These are phyloP conservation scores for Oleoguttula mirabilis DNA, from an alignment of 495 filamentous ascomycete species.

Conservation along the genomic window DNA sequence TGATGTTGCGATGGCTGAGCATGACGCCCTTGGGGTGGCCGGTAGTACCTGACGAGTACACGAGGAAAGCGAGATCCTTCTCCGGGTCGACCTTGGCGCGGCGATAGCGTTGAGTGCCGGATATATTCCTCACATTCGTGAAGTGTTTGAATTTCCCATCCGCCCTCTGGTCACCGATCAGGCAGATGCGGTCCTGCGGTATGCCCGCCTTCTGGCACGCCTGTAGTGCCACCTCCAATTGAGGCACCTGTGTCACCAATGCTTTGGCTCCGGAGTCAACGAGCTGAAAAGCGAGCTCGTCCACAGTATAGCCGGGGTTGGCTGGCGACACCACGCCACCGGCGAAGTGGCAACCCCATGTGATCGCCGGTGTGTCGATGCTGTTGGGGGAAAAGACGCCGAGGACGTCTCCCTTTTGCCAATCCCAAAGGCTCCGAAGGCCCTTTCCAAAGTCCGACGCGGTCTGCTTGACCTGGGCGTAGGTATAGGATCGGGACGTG, in stretches of 20 bases:
- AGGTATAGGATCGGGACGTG: slow-evolving; percentile 63
- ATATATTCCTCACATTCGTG: slow-evolving; percentile 51
- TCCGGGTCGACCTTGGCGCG: slow-evolving; percentile 40
- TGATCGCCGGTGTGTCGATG: slow-evolving; percentile 39
- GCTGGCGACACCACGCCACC: slow-evolving; percentile 71
- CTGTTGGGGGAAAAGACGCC: slow-evolving; percentile 31
- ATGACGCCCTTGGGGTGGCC: slow-evolving; percentile 90
- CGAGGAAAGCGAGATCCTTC: slow-evolving; percentile 53
- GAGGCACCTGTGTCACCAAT: slow-evolving; percentile 56
- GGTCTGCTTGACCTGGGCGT: slow-evolving; percentile 48
- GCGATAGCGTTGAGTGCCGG: slow-evolving; percentile 37
- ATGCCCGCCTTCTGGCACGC: slow-evolving; percentile 62
- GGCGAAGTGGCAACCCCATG: slow-evolving; percentile 73
- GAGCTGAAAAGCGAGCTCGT: slow-evolving; percentile 82
- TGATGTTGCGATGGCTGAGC: slow-evolving; percentile 70
- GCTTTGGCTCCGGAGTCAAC: slow-evolving; percentile 67
- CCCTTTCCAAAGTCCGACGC: slow-evolving; percentile 71
- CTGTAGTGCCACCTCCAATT: slow-evolving; percentile 47
- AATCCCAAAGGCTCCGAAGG: slow-evolving; percentile 58
- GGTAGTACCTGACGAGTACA: slow-evolving; percentile 86
- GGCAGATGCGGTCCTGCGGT: slow-evolving; percentile 51
- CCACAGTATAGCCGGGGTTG: slow-evolving; percentile 74
- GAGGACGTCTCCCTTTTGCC: slow-evolving; percentile 59
- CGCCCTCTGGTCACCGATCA: slow-evolving; percentile 61
- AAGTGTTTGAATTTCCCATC: slow-evolving; percentile 59